Evolutionary conservation across 176 grass and related monocot genomes (phyloP).

Genomic region (Avena atlantica): DNA sequence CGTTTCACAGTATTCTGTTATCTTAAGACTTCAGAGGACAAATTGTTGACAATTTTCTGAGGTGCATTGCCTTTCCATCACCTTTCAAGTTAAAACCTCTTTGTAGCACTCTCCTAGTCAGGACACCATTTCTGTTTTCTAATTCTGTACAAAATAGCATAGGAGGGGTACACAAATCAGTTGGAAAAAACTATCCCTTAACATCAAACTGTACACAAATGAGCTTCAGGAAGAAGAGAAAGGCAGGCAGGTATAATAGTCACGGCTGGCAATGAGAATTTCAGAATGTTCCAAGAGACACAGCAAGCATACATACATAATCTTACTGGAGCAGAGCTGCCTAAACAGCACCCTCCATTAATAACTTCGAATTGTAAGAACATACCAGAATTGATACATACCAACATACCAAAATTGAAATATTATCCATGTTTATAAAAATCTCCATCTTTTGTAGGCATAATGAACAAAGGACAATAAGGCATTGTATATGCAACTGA

Average conservation of each 20-base stretch:
- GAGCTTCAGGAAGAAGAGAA: not conserved
- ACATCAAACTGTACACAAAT: not conserved
- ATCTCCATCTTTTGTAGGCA: not conserved
- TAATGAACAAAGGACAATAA: not conserved
- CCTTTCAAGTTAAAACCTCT: too few species aligned
- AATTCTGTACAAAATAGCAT: not conserved
- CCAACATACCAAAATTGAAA: not conserved
- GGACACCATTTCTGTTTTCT: not conserved
- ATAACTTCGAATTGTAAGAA: not conserved
- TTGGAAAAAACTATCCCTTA: not conserved
- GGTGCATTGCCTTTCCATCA: too few species aligned
- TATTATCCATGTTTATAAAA: not conserved
- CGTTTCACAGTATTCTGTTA: too few species aligned
- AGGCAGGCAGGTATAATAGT: not conserved
- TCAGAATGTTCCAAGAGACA: not conserved
- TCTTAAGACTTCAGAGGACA: too few species aligned
- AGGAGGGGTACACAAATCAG: not conserved
- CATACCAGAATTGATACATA: not conserved
- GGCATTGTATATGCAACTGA: not conserved
- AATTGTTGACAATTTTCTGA: too few species aligned
- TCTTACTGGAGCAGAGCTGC: not conserved
- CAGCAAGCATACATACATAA: not conserved
- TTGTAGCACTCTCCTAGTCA: not conserved
- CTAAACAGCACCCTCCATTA: not conserved
- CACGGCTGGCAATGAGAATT: not conserved